Percentiles rank a stretch among this genome's conserved stretches.
Evolutionary conservation across 805 yeast genomes (phyloP).

Genomic region (Schizosaccharomyces japonicus): DNA sequence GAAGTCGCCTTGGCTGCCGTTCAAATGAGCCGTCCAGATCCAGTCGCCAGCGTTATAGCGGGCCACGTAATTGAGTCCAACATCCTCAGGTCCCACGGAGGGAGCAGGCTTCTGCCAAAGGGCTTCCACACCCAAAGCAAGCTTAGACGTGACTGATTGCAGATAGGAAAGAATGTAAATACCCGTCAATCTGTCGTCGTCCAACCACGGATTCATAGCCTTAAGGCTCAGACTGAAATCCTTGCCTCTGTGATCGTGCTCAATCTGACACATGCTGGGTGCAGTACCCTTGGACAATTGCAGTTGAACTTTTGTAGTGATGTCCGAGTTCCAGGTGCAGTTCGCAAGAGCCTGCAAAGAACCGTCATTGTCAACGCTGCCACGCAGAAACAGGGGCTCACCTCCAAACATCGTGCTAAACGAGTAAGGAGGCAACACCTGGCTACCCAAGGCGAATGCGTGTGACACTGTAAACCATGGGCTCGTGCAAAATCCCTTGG

Average conservation of each 20-base stretch:
- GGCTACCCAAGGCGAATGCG: constrained; percentile 70
- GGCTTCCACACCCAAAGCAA: constrained; percentile 79
- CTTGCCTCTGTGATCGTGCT: constrained; percentile 78
- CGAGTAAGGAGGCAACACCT: constrained; percentile 60
- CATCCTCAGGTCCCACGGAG: constrained; percentile 65
- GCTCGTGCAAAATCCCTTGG: constrained; percentile 69
- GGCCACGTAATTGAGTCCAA: constrained; percentile 70
- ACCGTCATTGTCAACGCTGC: constrained; percentile 5
- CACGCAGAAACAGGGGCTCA: constrained; percentile 20
- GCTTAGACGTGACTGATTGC: constrained; percentile 64
- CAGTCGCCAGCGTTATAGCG: constrained; percentile 74
- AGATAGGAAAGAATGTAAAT: constrained; percentile 75
- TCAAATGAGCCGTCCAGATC: constrained; percentile 83
- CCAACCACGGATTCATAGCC: constrained; percentile 65
- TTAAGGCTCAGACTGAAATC: constrained; percentile 80
- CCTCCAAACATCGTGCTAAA: constrained; percentile 74
- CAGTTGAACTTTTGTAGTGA: constrained; percentile 47
- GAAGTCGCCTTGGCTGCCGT: constrained; percentile 64
- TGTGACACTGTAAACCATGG: constrained; percentile 96
- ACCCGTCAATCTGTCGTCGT: constrained; percentile 62
- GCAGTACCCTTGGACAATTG: constrained; percentile 62
- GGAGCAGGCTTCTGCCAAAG: constrained; percentile 41
- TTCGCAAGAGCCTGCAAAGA: constrained; percentile 8
- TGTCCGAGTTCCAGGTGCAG: constrained; percentile 10
- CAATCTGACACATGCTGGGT: constrained; percentile 83